Evolutionary conservation across 2,329 filamentous ascomycete genomes (phyloP).

Genomic region (Colletotrichum tropicicola): DNA sequence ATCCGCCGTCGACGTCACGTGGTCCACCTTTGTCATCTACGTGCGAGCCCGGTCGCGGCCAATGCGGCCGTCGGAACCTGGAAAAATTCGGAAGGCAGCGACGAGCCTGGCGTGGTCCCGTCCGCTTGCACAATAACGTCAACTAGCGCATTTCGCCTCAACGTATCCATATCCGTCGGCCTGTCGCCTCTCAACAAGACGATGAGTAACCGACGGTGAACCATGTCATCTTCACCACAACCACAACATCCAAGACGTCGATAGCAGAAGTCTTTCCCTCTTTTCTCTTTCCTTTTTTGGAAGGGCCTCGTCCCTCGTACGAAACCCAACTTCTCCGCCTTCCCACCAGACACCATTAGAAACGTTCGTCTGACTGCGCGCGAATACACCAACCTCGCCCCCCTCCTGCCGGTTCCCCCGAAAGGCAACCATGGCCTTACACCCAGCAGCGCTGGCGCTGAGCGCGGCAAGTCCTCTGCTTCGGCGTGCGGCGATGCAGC

Average conservation of each 20-base stretch:
- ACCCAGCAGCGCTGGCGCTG: slow-evolving; percentile 30
- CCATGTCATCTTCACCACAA: slow-evolving; percentile 22
- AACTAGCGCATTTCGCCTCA: slow-evolving; percentile 30
- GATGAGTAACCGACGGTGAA: slow-evolving; percentile 3
- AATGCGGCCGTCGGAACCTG: slow-evolving; percentile 21
- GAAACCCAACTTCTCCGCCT: background rate
- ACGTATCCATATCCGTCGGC: slow-evolving; percentile 25
- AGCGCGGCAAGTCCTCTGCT: slow-evolving; percentile 24
- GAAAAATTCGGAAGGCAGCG: slow-evolving; percentile 30
- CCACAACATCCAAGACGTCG: slow-evolving; percentile 3
- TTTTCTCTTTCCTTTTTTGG: background rate
- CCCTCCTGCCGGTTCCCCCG: background rate
- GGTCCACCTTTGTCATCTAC: background rate
- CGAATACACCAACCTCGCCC: background rate
- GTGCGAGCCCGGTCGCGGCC: slow-evolving; percentile 15
- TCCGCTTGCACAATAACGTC: slow-evolving; percentile 19
- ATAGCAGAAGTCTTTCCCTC: slow-evolving; percentile 3
- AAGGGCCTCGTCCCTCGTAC: background rate
- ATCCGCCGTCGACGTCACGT: slow-evolving; percentile 14
- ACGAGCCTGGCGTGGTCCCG: slow-evolving; percentile 4
- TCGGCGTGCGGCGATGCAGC: slow-evolving; percentile 21
- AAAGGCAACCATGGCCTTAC: slow-evolving; percentile 29
- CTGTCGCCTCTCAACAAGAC: slow-evolving; percentile 24
- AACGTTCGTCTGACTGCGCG: slow-evolving; percentile 11
- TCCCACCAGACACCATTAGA: background rate